Base-by-base conservation (phyloP, 805 yeast genomes). In the Teunomyces panamensis region DNA sequence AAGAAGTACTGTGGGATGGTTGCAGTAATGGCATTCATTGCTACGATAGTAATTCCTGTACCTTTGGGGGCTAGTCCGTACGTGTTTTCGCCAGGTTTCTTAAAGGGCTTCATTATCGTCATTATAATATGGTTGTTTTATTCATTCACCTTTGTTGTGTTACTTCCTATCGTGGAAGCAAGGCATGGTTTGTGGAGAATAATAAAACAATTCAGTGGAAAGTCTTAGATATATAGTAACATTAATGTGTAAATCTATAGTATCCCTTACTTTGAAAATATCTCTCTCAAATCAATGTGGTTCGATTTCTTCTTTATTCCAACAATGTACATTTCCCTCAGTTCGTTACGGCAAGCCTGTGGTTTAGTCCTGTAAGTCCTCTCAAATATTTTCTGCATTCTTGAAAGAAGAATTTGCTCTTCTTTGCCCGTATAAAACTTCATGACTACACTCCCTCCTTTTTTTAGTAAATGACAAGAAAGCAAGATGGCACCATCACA, bases 401-500 rank as follows among this genome's bases (percentile, higher is more conserved):
- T 71, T 13, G 66, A 59, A 55, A 87, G 87, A n/a, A 92, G 70
- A 4, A 74, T 60, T 10, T 58, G 60, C 57, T 90, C 97, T 56
- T 89, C 96, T 34, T 77, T 73, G 0, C 99, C 99, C 0, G 91
- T 79, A 64, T 80, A 91, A 56, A 84, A 85, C 65, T 94, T 94
- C 73, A 96, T 86, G 10, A 89, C 85, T 58, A 89, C 79, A 9
- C 71, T 58, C 0, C 99, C 99, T 26, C 80, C 79, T 4, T 83
- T 80, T 51, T 74, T 81, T 26, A 94, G 67, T n/a, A 87, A 66
- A 51, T 83, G 85, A 45, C 85, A 74, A 1, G 95, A 85, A 43
- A 91, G 75, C 5, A 88, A 74, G 44, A 94, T 64, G 0, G 96
- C 97, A 0, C 97, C 97, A 57, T 89, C 94, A 64, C 97, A 92